phyloP scores from a whole-genome alignment of 1,284 basidiomycete genomes.

The Tilletia walkeri region DNA sequence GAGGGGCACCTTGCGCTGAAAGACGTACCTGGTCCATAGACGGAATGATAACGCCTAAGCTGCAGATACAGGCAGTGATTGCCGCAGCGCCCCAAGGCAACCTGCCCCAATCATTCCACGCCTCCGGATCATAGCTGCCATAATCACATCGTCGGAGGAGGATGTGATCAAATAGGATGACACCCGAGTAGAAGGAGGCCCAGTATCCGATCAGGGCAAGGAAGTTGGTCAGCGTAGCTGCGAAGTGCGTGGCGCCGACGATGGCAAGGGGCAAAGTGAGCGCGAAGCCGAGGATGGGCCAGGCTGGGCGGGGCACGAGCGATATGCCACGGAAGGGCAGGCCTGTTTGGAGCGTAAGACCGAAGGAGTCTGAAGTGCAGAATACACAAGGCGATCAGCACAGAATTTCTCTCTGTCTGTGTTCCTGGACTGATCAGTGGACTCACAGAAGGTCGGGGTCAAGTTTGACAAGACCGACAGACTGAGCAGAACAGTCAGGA shows the following conservation, averaged over 20 bases:
- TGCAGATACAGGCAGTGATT: constrained; percentile 36
- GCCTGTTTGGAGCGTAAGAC: constrained; percentile 37
- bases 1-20: background rate
- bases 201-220: constrained; percentile 67
- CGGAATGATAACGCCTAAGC: constrained; percentile 49
- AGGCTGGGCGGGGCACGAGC: constrained; percentile 76
- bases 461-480: constrained; percentile 76
- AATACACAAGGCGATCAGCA: background rate
- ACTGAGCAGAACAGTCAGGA: constrained; percentile 77
- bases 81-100: constrained; percentile 65
- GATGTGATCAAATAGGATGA: constrained; percentile 65
- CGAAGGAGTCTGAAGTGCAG: constrained; percentile 33
- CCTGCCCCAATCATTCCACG: constrained; percentile 61
- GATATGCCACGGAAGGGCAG: constrained; percentile 63
- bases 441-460: constrained; percentile 65
- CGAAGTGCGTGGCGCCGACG: constrained; percentile 66
- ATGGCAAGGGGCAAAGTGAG: constrained; percentile 68
- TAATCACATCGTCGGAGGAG: constrained; percentile 62
- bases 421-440: no score
- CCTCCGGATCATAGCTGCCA: constrained; percentile 63
- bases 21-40: constrained; percentile 49
- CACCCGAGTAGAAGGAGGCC: constrained; percentile 65
- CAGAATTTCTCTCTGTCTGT: no score
- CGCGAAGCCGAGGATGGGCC: constrained; percentile 75
- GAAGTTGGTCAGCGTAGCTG: constrained; percentile 62